Evolutionary conservation across 768 basidiomycete species (phyloP).

Genomic region (Boletus pseudopeckii): DNA sequence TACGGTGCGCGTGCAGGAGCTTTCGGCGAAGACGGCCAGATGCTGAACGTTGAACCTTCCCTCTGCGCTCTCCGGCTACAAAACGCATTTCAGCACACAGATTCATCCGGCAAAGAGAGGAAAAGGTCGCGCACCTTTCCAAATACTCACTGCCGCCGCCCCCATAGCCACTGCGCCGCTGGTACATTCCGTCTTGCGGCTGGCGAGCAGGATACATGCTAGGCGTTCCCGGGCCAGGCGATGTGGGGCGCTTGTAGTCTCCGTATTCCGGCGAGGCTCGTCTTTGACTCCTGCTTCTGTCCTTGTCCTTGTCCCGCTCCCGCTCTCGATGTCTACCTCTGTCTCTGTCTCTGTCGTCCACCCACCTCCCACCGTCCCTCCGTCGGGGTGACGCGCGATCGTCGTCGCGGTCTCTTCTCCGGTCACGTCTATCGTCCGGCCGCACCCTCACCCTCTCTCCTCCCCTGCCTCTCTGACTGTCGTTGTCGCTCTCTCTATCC

Average conservation of each 20-base stretch:
- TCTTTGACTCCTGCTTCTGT: slow-evolving; percentile 20
- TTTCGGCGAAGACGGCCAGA: slow-evolving; percentile 87
- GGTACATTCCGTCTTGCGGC: slow-evolving; percentile 9
- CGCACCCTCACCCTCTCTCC: not conserved
- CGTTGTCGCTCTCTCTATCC: slow-evolving; percentile 21
- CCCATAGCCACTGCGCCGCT: slow-evolving; percentile 30
- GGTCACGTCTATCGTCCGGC: slow-evolving; percentile 2
- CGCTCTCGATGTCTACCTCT: slow-evolving; percentile 23
- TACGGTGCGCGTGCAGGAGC: slow-evolving; percentile 57
- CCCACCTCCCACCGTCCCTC: not conserved
- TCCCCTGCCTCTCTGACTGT: not conserved
- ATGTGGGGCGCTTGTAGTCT: slow-evolving; percentile 49
- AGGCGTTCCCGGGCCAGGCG: slow-evolving; percentile 38
- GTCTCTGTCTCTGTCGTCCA: slow-evolving; percentile 17
- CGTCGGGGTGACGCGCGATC: slow-evolving; percentile 4
- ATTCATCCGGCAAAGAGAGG: not conserved
- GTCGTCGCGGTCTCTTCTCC: not conserved
- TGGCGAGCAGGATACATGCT: slow-evolving; percentile 55
- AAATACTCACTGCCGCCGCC: slow-evolving; percentile 49
- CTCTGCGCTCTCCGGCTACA: slow-evolving; percentile 69
- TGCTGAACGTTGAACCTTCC: slow-evolving; percentile 48
- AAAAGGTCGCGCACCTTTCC: slow-evolving; percentile 52
- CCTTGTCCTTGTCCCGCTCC: slow-evolving; percentile 20
- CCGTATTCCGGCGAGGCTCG: slow-evolving; percentile 59
- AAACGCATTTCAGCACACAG: not conserved